Evolutionary conservation across 805 yeast species (phyloP).

Genomic region (Candida alai): DNA sequence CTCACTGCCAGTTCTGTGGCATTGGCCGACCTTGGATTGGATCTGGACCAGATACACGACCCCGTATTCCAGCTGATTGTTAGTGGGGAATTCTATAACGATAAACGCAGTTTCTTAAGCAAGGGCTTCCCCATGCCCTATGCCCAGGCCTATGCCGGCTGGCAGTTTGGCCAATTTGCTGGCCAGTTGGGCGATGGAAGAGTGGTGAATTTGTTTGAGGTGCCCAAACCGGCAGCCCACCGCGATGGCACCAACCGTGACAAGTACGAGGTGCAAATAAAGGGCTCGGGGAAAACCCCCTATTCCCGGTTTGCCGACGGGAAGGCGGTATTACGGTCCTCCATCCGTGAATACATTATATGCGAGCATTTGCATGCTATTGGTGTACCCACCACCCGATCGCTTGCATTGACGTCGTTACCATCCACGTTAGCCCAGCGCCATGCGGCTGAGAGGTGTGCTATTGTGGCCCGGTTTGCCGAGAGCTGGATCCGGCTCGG

Average conservation of each 20-base stretch:
- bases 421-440: conserved; percentile 80
- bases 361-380: conserved; percentile 78
- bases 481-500: conserved; percentile 87
- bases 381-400: conserved; percentile 85
- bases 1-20: conserved; percentile 60
- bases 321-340: conserved; percentile 84
- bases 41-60: conserved; percentile 31
- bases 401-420: conserved; percentile 64
- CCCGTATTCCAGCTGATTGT: conserved; percentile 51
- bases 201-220: conserved; percentile 76
- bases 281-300: conserved; percentile 92
- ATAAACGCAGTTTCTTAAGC: conserved; percentile 21
- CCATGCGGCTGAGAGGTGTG: conserved; percentile 71
- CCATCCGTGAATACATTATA: conserved; percentile 81
- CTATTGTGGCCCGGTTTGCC: conserved; percentile 79
- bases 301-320: conserved; percentile 96
- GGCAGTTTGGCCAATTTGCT: conserved; percentile 94
- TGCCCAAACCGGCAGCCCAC: conserved; percentile 34
- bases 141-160: conserved; percentile 92
- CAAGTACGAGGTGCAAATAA: conserved; percentile 69
- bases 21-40: conserved; percentile 56
- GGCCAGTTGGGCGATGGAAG: conserved; percentile 98
- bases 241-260: conserved; percentile 24
- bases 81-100: conserved; percentile 50
- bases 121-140: conserved; percentile 59